Conservation (phyloP, 176 grass and related monocot genomes). For the Phoenix dactylifera region DNA sequence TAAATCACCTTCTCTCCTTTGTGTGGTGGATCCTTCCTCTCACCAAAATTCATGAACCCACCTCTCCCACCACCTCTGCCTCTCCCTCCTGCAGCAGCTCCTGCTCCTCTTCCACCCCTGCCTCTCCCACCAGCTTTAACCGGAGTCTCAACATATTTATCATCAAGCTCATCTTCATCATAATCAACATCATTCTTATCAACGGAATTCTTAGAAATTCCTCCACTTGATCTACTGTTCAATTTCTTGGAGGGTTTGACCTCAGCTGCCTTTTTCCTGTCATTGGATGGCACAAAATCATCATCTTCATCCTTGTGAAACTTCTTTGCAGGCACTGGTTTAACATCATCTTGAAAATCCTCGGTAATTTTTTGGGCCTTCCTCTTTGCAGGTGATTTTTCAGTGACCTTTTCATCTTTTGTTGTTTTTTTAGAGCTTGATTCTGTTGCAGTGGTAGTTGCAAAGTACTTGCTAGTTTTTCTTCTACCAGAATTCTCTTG, state of each 20-base stretch:
- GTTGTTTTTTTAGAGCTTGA: conserved; percentile 24
- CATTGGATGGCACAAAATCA: conserved; percentile 46
- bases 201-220: conserved; percentile 22
- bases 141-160: conserved; percentile 41
- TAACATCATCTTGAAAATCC: conserved; percentile 40
- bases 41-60: conserved; percentile 94
- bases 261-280: conserved; percentile 44
- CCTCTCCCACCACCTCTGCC: conserved; percentile 86
- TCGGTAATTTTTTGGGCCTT: conserved; percentile 36
- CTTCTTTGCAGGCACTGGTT: conserved; percentile 43
- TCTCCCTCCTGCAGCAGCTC: conserved; percentile 50
- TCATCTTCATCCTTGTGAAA: conserved; percentile 35
- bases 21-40: conserved; percentile 94
- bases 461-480: conserved; percentile 88
- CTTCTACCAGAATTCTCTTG: conserved; percentile 64
- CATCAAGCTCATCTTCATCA: conserved; percentile 38
- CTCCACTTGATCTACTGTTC: conserved; percentile 35
- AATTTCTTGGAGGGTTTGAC: conserved; percentile 52
- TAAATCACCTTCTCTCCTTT: conserved; percentile 88
- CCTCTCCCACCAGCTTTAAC: conserved; percentile 61
- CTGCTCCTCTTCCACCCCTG: conserved; percentile 49
- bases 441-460: conserved; percentile 37
- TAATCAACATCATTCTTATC: conserved; percentile 24
- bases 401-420: conserved; percentile 22
- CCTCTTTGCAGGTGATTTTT: conserved; percentile 48